phyloP scores from a whole-genome alignment of 2,329 filamentous ascomycete species.

The Fusarium sp. region DNA sequence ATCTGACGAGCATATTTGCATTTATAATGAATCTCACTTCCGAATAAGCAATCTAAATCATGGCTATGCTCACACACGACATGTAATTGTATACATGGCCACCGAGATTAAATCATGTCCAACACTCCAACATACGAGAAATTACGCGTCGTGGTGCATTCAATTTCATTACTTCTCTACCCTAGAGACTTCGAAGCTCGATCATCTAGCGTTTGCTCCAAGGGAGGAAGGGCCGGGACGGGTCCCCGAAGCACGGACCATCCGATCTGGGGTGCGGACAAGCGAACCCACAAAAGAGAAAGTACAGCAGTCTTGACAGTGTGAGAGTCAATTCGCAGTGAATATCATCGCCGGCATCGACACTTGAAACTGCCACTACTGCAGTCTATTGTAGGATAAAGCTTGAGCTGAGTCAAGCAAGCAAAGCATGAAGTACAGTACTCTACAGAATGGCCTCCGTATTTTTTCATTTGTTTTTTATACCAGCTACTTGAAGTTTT shows the following conservation, averaged over 20 bases:
- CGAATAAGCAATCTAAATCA: background rate
- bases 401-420: background rate
- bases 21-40: background rate
- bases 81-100: background rate
- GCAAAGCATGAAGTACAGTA: background rate
- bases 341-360: conserved; percentile 10
- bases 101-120: background rate
- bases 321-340: conserved; percentile 4
- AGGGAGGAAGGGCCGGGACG: conserved; percentile 33
- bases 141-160: conserved; percentile 1
- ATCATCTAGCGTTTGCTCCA: background rate
- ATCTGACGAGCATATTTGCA: background rate
- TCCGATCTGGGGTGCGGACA: conserved; percentile 32
- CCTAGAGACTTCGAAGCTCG: background rate
- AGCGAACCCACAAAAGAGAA: conserved; percentile 46
- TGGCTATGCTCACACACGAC: background rate
- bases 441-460: no score
- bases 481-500: no score
- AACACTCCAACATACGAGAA: background rate
- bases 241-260: conserved; percentile 40
- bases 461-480: no score
- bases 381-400: conserved; percentile 16
- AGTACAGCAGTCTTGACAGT: conserved; percentile 12
- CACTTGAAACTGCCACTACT: conserved; percentile 19
- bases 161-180: background rate